Conservation (phyloP, 306 rosid species). For the Benincasa hispida region DNA sequence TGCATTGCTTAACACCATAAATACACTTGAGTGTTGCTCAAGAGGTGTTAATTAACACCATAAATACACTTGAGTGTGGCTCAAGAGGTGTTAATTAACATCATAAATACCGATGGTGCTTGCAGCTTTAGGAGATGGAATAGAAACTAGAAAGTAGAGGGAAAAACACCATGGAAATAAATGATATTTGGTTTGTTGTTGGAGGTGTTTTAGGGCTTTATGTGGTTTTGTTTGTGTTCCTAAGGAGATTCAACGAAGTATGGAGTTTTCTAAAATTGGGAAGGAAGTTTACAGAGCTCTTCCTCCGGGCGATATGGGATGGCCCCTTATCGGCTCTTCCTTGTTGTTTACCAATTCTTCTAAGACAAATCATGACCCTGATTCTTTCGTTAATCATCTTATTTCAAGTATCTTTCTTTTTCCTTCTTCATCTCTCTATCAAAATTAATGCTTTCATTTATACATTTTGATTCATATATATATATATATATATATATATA, state of each 20-base stretch:
- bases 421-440: not conserved
- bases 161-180: not conserved
- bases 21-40: too few species aligned
- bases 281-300: not conserved
- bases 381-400: not conserved
- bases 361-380: not conserved
- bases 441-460: not conserved
- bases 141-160: too few species aligned
- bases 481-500: too few species aligned
- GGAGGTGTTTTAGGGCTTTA: not conserved
- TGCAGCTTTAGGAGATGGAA: not conserved
- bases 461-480: too few species aligned
- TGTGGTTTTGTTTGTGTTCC: not conserved
- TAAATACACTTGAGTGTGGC: too few species aligned
- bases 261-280: not conserved
- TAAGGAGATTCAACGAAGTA: not conserved
- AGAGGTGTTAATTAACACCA: too few species aligned
- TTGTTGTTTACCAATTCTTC: not conserved
- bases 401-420: not conserved
- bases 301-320: not conserved
- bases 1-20: not conserved
- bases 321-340: not conserved
- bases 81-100: too few species aligned
- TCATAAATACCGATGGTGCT: too few species aligned
- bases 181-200: not conserved